Evolutionary conservation across 345 rosid species (phyloP).

Genomic region (Syzygium grande): DNA sequence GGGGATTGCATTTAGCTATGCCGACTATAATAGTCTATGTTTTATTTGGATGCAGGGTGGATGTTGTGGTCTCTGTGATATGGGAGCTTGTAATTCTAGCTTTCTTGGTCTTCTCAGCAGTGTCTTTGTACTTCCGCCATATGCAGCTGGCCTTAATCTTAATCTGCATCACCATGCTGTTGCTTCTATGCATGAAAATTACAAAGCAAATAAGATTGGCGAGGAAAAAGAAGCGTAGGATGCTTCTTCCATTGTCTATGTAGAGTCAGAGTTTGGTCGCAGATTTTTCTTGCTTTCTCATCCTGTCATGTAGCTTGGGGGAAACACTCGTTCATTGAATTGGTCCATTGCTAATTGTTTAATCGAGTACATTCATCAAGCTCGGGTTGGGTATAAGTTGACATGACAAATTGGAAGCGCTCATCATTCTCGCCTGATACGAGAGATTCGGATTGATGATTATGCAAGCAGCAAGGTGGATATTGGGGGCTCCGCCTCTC

Average conservation of each 20-base stretch:
- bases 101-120: conserved; percentile 88
- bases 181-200: conserved; percentile 79
- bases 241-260: conserved; percentile 98
- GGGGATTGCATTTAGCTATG: background rate
- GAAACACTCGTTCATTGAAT: background rate
- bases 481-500: background rate
- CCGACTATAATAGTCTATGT: background rate
- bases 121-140: conserved; percentile 75
- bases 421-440: background rate
- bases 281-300: background rate
- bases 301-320: background rate
- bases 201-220: conserved; percentile 75
- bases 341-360: background rate
- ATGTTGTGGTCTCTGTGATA: conserved; percentile 77
- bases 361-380: background rate
- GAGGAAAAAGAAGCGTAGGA: conserved; percentile 88
- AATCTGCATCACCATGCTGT: conserved; percentile 56
- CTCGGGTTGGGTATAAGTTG: background rate
- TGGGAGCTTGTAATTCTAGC: conserved; percentile 92
- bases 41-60: conserved; percentile 62
- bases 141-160: conserved; percentile 64
- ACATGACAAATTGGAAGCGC: background rate
- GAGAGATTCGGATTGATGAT: background rate
- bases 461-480: background rate
- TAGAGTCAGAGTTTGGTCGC: conserved; percentile 8